Conservation (phyloP, 345 rosid genomes). For the Combretum micranthum region DNA sequence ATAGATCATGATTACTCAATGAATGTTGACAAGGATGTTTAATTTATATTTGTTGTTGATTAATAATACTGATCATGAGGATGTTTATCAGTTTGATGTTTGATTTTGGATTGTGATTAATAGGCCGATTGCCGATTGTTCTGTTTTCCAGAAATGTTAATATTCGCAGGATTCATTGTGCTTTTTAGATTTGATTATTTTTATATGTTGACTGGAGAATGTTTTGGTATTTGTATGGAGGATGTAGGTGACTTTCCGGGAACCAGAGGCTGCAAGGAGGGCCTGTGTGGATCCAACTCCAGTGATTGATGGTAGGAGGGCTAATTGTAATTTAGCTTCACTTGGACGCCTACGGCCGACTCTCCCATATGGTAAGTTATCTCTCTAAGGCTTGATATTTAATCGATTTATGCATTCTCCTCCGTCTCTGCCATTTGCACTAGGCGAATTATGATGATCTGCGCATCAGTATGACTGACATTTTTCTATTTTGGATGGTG, state of each 20-base stretch:
- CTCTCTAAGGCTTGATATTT: conserved; percentile 19
- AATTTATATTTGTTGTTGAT: too few species aligned
- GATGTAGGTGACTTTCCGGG: conserved; percentile 95
- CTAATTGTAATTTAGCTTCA: conserved; percentile 96
- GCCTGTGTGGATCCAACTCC: conserved; percentile 90
- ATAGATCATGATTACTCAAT: too few species aligned
- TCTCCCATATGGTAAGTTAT: conserved; percentile 43
- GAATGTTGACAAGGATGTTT: too few species aligned
- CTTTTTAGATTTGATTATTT: not conserved
- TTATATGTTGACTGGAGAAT: conserved; percentile 21
- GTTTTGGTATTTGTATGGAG: conserved; percentile 53
- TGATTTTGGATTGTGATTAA: too few species aligned
- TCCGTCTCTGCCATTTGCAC: not conserved
- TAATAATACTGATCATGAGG: too few species aligned
- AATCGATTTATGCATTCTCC: not conserved
- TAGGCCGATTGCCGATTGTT: too few species aligned
- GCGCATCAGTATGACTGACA: too few species aligned
- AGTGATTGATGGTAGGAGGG: conserved; percentile 84
- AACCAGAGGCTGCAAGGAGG: conserved; percentile 91
- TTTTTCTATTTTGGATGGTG: too few species aligned
- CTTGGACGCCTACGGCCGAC: conserved; percentile 76
- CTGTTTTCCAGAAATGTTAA: too few species aligned
- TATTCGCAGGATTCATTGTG: not conserved
- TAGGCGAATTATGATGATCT: too few species aligned
- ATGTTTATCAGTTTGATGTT: too few species aligned